These are phyloP conservation scores for Anthoceros angustus DNA, from an alignment of 225 moss, liverwort and hornwort species.

Conservation along the genomic window DNA sequence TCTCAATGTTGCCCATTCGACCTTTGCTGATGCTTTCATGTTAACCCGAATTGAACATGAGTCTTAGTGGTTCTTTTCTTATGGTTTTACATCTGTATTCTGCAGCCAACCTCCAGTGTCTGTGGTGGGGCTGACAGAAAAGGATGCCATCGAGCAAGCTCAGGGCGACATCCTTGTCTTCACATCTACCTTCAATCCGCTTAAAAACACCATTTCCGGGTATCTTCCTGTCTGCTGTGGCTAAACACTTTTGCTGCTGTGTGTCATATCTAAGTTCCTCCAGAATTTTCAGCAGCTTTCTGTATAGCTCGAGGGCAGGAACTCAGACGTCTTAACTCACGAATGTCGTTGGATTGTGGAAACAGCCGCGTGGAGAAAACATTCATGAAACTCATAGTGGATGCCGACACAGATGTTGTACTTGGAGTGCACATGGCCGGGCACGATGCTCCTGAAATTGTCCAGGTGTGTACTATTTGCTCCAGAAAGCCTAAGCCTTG, in stretches of 20 bases:
- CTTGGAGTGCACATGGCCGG: slow-evolving; percentile 73
- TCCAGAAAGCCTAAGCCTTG: not conserved
- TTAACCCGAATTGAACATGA: too few relatives aligned
- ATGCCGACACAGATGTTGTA: slow-evolving; percentile 54
- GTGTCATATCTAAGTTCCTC: too few relatives aligned
- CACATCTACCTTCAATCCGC: slow-evolving; percentile 78
- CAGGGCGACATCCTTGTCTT: slow-evolving; percentile 41
- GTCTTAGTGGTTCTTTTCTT: not conserved
- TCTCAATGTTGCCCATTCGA: not conserved
- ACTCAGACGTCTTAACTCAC: too few relatives aligned
- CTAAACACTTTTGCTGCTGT: too few relatives aligned
- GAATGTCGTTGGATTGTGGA: too few relatives aligned
- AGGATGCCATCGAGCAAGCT: slow-evolving; percentile 34
- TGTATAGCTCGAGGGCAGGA: too few relatives aligned
- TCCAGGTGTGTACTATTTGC: slow-evolving; percentile 31
- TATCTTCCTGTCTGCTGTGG: slow-evolving; percentile 6
- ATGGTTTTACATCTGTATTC: not conserved
- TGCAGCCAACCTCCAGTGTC: slow-evolving; percentile 78
- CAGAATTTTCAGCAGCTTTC: too few relatives aligned
- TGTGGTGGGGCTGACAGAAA: slow-evolving; percentile 61
- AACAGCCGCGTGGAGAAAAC: slow-evolving; percentile 72
- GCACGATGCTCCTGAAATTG: slow-evolving; percentile 86
- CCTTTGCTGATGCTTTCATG: not conserved
- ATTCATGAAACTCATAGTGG: slow-evolving; percentile 73
- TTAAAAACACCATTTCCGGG: slow-evolving; percentile 96